Base-by-base conservation (phyloP, 2,329 filamentous ascomycete genomes). In the Ophiostoma angusticollis region DNA sequence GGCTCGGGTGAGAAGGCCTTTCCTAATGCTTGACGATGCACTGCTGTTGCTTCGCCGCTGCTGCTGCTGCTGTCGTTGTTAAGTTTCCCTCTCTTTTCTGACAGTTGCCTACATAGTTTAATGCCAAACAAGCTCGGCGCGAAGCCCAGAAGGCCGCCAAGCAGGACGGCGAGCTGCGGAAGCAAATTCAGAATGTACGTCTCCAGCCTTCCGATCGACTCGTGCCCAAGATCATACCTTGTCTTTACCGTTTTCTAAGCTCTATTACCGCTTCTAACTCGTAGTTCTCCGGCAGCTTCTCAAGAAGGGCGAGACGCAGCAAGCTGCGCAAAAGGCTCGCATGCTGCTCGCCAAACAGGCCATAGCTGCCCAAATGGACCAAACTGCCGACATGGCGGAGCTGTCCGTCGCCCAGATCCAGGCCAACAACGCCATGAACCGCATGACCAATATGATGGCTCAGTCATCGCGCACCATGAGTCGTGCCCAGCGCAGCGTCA, bases 381-480 rank as follows among this genome's bases (percentile, higher is more conserved):
- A 72, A 57, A 72, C 74, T 54, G 72, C 72, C 56, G 72, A 77
- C 58, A 74, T 75, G 70, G 71, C 72, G 19, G 72, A 76, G 56
- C 61, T 75, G 21, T 70, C 64, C 21, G 66, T 68, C 33, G 67
- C 70, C 3, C 72, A 76, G 62, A 75, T 77, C 56, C 70, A 76
- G 59, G 71, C 72, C 53, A 76, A 76, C 59, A 76, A 75, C 48
- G 62, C 70, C 41, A 75, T 76, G 71, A 76, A 76, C 59, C 68
- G 71, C 47, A 76, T 76, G 72, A 75, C 72, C 41, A 58, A 68
- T 51, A 75, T 75, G 70, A 75, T 76, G 70, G 66, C 65, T 18
- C 68, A 71, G 56, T 73, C 69, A 5, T 72, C 68, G 25, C 61
- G 64, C 35, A 73, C 70, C 9, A 75, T 76, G 72, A 65, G 60